Evolutionary conservation across 768 basidiomycete genomes (phyloP).

Genomic region (Leccinellum rugosiceps): DNA sequence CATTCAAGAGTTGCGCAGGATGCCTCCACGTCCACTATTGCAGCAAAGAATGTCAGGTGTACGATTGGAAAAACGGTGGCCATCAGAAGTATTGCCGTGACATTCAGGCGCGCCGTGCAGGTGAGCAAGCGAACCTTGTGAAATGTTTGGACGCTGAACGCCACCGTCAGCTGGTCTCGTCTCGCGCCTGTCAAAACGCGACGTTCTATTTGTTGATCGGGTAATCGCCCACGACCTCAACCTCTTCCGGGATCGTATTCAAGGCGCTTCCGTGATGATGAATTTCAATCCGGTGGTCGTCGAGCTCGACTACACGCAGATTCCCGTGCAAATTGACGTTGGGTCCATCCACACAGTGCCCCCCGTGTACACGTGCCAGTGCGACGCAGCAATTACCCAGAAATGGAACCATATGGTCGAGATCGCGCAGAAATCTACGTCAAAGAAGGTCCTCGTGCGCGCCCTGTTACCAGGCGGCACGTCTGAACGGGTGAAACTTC

Average conservation of each 20-base stretch:
- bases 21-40: conserved; percentile 31
- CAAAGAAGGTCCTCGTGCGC: conserved; percentile 25
- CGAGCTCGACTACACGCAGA: conserved; percentile 25
- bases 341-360: conserved; percentile 12
- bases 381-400: conserved; percentile 18
- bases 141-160: neutral
- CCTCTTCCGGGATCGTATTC: conserved; percentile 16
- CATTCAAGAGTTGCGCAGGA: conserved; percentile 26
- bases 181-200: conserved; percentile 18
- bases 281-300: conserved; percentile 19
- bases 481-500: conserved; percentile 24
- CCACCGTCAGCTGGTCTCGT: conserved; percentile 18
- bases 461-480: conserved; percentile 27
- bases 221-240: conserved; percentile 21
- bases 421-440: conserved; percentile 22
- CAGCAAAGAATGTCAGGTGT: conserved; percentile 29
- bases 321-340: conserved; percentile 16
- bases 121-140: conserved; percentile 8
- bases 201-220: conserved; percentile 24
- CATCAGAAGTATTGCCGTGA: conserved; percentile 26
- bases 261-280: conserved; percentile 1
- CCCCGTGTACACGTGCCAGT: conserved; percentile 17
- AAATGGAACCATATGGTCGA: conserved; percentile 30
- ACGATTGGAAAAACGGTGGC: conserved; percentile 29
- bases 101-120: conserved; percentile 25